A percentile compares a stretch with the other conserved stretches of the same genome.
phyloP scores from a whole-genome alignment of 2,329 filamentous ascomycete species.

The Emmonsiellopsis sp. region DNA sequence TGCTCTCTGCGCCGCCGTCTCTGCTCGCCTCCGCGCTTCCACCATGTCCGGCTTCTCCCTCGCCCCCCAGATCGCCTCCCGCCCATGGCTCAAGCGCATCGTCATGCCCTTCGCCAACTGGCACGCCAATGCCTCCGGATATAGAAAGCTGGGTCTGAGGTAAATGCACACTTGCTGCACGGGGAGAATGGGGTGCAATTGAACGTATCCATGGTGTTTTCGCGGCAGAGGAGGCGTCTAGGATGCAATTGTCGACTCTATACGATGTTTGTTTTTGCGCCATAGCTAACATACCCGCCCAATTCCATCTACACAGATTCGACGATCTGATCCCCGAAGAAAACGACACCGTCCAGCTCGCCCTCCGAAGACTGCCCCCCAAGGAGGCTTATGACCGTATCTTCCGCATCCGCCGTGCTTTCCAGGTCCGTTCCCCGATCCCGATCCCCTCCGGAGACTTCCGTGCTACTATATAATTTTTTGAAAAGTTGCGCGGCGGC shows the following conservation, averaged over 20 bases:
- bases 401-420: slow-evolving; percentile 90
- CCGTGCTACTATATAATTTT: background rate
- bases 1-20: background rate
- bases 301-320: slow-evolving; percentile 48
- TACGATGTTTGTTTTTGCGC: background rate
- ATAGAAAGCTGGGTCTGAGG: slow-evolving; percentile 86
- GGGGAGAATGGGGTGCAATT: background rate
- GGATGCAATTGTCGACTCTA: background rate
- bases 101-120: slow-evolving; percentile 75
- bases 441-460: background rate
- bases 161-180: slow-evolving; percentile 37
- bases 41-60: slow-evolving; percentile 51
- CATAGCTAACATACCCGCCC: background rate
- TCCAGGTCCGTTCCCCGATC: slow-evolving; percentile 54
- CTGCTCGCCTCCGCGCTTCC: background rate
- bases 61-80: slow-evolving; percentile 67
- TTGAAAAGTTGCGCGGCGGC: too few relatives aligned
- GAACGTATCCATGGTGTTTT: background rate
- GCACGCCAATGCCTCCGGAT: slow-evolving; percentile 84
- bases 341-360: slow-evolving; percentile 73
- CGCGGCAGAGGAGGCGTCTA: background rate
- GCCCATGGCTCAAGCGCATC: slow-evolving; percentile 74
- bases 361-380: slow-evolving; percentile 79
- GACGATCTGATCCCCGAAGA: slow-evolving; percentile 96
- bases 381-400: slow-evolving; percentile 94